Conservation (phyloP, 2,329 filamentous ascomycete genomes). For the Talaromyces sp. region DNA sequence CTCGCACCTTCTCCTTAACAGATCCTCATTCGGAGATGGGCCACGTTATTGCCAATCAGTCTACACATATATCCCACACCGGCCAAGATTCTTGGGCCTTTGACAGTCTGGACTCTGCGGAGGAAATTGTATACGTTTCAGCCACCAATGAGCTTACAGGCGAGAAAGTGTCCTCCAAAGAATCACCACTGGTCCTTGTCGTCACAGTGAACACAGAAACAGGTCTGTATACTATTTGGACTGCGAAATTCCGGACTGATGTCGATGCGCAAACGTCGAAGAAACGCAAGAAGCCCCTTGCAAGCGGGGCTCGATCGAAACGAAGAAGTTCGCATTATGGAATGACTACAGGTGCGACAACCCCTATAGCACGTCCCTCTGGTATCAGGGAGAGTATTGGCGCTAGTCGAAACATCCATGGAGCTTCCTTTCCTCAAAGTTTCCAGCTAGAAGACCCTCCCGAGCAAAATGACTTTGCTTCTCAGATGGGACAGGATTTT, state of each 20-base stretch:
- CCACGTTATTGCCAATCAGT: conserved; percentile 62
- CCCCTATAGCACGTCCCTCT: conserved; percentile 64
- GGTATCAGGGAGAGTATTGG: conserved; percentile 75
- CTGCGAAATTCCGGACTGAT: conserved; percentile 69
- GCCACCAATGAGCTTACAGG: conserved; percentile 51
- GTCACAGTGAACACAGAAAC: conserved; percentile 76
- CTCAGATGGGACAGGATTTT: conserved; percentile 67
- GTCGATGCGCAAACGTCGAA: conserved; percentile 49
- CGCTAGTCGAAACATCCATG: conserved; percentile 41
- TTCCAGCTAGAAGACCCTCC: conserved; percentile 50
- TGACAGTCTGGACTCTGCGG: conserved; percentile 67
- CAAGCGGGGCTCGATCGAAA: conserved; percentile 62
- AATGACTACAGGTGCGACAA: conserved; percentile 65
- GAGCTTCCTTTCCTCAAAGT: conserved; percentile 37
- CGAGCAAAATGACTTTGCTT: conserved; percentile 57
- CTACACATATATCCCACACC: conserved; percentile 32
- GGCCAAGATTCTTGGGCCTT: conserved; percentile 32
- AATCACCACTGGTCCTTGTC: conserved; percentile 63
- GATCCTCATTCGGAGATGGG: conserved; percentile 85
- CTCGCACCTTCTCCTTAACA: conserved; percentile 73
- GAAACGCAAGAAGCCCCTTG: conserved; percentile 48
- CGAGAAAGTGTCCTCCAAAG: conserved; percentile 30
- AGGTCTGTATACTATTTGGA: conserved; percentile 80
- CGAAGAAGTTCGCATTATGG: conserved; percentile 64
- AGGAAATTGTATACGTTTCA: conserved; percentile 82